phyloP scores from a whole-genome alignment of 345 rosid species.

The Eucalyptus sp. region DNA sequence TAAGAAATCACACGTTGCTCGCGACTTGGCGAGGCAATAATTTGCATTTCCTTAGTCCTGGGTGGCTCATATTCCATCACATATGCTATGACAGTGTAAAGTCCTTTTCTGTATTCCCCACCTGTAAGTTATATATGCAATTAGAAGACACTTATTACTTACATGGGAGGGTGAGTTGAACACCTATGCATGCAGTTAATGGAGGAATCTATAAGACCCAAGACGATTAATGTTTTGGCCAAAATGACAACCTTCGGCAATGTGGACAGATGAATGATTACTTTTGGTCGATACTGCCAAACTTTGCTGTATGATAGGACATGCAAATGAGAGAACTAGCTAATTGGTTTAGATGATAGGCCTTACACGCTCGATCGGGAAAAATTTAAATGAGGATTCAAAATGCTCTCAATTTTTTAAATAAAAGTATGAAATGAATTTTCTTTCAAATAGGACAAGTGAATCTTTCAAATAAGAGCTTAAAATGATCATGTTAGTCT shows the following conservation, averaged over 20 bases:
- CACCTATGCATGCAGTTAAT: neutral
- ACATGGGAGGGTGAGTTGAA: neutral
- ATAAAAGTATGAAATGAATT: too few species aligned
- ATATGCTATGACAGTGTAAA: neutral
- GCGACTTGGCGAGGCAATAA: neutral
- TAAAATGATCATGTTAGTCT: too few species aligned
- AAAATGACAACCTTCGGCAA: neutral
- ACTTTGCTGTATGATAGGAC: neutral
- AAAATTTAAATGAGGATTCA: too few species aligned
- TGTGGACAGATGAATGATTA: neutral
- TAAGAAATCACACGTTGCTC: neutral
- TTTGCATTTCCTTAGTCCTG: neutral
- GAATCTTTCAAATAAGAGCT: too few species aligned
- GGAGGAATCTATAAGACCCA: neutral
- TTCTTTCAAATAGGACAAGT: too few species aligned
- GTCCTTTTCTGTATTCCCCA: neutral
- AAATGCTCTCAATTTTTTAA: too few species aligned
- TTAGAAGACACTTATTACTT: neutral
- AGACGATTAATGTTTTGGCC: too few species aligned
- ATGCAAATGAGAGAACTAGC: neutral
- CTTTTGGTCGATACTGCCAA: neutral
- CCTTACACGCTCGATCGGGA: accelerated
- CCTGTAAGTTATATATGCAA: neutral
- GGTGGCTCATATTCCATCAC: neutral
- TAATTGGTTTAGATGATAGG: neutral